phyloP scores from a whole-genome alignment of 345 rosid species.

The Pistacia integerrima region DNA sequence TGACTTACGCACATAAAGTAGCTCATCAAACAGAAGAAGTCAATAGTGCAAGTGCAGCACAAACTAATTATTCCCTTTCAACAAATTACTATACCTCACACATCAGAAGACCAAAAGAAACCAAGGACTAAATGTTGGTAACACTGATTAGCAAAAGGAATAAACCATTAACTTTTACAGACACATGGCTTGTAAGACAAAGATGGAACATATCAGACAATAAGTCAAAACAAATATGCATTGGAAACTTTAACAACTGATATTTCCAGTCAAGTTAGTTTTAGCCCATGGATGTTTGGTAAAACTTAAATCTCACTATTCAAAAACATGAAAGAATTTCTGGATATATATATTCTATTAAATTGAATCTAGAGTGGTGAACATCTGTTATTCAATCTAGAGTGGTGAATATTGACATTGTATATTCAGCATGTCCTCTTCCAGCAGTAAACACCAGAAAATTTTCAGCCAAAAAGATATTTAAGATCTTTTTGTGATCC shows the following conservation, averaged over 20 bases:
- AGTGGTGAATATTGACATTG: not conserved
- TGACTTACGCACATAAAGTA: not conserved
- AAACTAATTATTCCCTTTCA: not conserved
- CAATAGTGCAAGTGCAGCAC: not conserved
- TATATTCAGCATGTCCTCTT: not conserved
- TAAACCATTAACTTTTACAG: not conserved
- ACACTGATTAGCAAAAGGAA: not conserved
- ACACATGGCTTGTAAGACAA: not conserved
- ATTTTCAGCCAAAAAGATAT: not conserved
- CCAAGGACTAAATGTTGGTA: not conserved
- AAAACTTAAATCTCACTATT: not conserved
- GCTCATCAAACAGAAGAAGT: not conserved
- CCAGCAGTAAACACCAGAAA: conserved; percentile 4
- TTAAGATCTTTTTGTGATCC: not conserved
- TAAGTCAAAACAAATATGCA: not conserved
- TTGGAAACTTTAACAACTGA: not conserved
- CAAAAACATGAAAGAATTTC: too few species aligned
- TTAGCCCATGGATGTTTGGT: not conserved
- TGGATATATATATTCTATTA: not conserved
- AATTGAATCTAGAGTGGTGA: not conserved
- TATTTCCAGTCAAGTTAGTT: not conserved
- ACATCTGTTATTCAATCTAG: not conserved
- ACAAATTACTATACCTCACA: not conserved
- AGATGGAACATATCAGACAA: not conserved
- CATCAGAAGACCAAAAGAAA: not conserved